Evolutionary conservation across 2,329 filamentous ascomycete genomes (phyloP).

Genomic region (Paraconiothyrium sp.): DNA sequence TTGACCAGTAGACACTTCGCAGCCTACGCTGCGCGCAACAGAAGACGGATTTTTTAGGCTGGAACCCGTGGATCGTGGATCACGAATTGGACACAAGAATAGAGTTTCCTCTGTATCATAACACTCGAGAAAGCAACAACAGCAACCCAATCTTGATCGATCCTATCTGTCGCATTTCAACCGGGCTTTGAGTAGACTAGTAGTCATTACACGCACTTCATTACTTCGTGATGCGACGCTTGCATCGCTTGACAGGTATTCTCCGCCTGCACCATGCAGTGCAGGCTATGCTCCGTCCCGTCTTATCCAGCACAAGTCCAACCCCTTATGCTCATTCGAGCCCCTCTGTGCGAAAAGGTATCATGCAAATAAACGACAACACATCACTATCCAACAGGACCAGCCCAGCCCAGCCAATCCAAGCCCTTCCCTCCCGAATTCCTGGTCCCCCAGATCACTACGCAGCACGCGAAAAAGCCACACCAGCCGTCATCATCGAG

Average conservation of each 20-base stretch:
- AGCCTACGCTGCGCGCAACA: conserved; percentile 18
- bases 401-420: background rate
- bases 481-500: background rate
- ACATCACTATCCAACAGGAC: background rate
- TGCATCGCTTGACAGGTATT: background rate
- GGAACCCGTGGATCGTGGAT: conserved; percentile 32
- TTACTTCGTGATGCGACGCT: conserved; percentile 4
- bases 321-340: background rate
- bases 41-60: conserved; percentile 27
- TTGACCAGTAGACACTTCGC: conserved; percentile 46
- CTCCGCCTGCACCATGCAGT: conserved; percentile 4
- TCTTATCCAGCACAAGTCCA: conserved; percentile 3
- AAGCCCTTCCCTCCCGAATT: background rate
- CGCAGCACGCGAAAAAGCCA: background rate
- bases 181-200: no score
- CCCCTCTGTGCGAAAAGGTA: conserved; percentile 16
- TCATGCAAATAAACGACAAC: conserved; percentile 18
- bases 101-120: conserved; percentile 35
- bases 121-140: conserved; percentile 30
- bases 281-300: background rate
- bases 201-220: conserved; percentile 8
- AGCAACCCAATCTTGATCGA: conserved; percentile 39
- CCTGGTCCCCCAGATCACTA: background rate
- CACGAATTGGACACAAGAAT: conserved; percentile 34
- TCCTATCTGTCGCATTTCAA: background rate